phyloP scores from a whole-genome alignment of 2,329 filamentous ascomycete genomes.

The Zarea fungicola region DNA sequence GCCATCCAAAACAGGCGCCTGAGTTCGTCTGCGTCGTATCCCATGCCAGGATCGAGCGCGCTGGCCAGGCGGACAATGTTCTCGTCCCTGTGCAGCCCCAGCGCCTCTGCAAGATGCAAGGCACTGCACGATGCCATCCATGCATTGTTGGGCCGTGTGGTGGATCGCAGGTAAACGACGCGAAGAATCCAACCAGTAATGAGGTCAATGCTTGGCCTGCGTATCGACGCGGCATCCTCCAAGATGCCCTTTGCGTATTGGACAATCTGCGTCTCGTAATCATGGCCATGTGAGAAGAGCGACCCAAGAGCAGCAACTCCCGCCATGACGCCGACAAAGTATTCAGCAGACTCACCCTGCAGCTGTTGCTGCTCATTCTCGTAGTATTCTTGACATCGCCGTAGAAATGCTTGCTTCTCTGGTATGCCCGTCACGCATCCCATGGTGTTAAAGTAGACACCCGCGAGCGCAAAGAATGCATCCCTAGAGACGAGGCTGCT shows the following conservation, averaged over 20 bases:
- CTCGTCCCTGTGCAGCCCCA: conserved; percentile 20
- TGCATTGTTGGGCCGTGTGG: conserved; percentile 19
- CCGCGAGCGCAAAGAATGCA: conserved; percentile 16
- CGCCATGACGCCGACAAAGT: conserved; percentile 19
- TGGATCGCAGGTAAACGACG: conserved; percentile 19
- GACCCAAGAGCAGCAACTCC: conserved; percentile 21
- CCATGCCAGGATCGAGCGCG: conserved; percentile 13
- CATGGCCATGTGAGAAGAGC: conserved; percentile 18
- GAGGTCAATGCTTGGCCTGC: conserved; percentile 16
- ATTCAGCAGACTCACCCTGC: conserved; percentile 8
- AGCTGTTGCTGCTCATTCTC: conserved; percentile 10
- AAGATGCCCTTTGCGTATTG: conserved; percentile 20
- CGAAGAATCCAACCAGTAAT: conserved; percentile 19
- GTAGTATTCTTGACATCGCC: conserved; percentile 19
- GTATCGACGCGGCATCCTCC: conserved; percentile 20
- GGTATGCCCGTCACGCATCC: conserved; percentile 16
- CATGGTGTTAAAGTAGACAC: conserved; percentile 17
- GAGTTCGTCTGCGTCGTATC: conserved; percentile 17
- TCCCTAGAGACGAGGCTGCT: conserved; percentile 17
- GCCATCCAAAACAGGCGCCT: conserved; percentile 21
- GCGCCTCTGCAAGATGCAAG: conserved; percentile 20
- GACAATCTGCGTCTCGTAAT: conserved; percentile 18
- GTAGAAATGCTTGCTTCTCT: conserved; percentile 14
- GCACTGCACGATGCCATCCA: conserved; percentile 20
- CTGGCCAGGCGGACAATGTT: conserved; percentile 20